phyloP scores from a whole-genome alignment of 202 grass and related monocot genomes.

The Brachypodium distachyon region DNA sequence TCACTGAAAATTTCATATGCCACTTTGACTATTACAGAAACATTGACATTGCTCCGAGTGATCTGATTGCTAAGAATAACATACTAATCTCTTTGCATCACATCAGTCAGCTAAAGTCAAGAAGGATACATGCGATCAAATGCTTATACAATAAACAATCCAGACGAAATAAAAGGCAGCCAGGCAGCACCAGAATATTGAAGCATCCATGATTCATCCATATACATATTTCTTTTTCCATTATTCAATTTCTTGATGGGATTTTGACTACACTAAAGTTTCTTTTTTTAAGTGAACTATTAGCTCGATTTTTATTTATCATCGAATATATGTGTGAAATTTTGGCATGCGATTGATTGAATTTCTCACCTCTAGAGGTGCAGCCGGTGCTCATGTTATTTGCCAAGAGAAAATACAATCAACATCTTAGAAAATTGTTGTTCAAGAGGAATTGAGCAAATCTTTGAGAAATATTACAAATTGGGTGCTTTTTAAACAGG shows the following conservation, averaged over 20 bases:
- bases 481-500: too few species aligned
- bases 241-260: too few species aligned
- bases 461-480: too few species aligned
- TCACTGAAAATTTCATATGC: background rate
- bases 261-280: background rate
- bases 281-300: background rate
- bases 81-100: background rate
- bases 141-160: background rate
- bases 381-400: too few species aligned
- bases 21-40: conserved; percentile 1
- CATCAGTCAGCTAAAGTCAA: conserved; percentile 2
- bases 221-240: background rate
- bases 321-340: too few species aligned
- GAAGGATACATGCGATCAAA: background rate
- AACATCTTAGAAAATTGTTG: too few species aligned
- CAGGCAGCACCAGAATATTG: background rate
- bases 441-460: too few species aligned
- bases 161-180: background rate
- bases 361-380: too few species aligned
- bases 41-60: background rate
- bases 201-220: background rate
- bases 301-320: too few species aligned
- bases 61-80: background rate
- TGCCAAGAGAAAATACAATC: too few species aligned
- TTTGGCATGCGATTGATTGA: too few species aligned